Conservation (phyloP, 176 grass and related monocot genomes). For the Musa troglodytarum region DNA sequence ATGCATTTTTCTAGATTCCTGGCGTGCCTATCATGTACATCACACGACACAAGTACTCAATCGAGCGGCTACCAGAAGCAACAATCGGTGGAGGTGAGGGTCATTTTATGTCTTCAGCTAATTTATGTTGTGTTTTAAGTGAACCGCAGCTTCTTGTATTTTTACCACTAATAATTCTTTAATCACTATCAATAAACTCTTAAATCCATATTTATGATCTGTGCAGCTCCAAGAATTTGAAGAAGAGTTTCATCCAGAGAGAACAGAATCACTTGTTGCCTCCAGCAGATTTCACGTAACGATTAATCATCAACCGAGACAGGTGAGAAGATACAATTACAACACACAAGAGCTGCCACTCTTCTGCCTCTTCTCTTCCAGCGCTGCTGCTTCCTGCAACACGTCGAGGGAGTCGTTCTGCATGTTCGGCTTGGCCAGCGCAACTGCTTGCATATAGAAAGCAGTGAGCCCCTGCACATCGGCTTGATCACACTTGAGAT, state of each 20-base stretch:
- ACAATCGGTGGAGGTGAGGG: slow-evolving; percentile 71
- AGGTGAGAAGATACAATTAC: too few relatives aligned
- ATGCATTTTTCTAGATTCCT: slow-evolving; percentile 42
- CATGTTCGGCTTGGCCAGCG: slow-evolving; percentile 78
- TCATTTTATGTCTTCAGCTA: slow-evolving; percentile 4
- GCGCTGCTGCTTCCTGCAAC: slow-evolving; percentile 65
- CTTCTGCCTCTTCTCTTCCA: slow-evolving; percentile 79
- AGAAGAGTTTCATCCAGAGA: background rate
- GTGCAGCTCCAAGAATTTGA: slow-evolving; percentile 74
- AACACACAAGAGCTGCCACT: background rate
- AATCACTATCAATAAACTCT: slow-evolving; percentile 11
- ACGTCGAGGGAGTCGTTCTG: slow-evolving; percentile 71
- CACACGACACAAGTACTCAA: slow-evolving; percentile 65
- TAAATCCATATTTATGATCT: background rate
- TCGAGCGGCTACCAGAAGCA: slow-evolving; percentile 76
- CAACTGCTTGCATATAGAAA: slow-evolving; percentile 92
- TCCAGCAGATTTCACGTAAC: background rate
- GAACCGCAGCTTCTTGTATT: background rate
- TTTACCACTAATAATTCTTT: background rate
- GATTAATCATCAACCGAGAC: too few relatives aligned
- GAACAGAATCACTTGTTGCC: background rate
- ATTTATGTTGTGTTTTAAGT: background rate
- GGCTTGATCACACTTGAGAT: slow-evolving; percentile 72
- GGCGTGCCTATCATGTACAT: slow-evolving; percentile 95
- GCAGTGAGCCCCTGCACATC: slow-evolving; percentile 49